A percentile compares a stretch with the other conserved stretches of the same genome.
These are phyloP conservation scores for Entomophthora muscae DNA, from an alignment of 371 early-diverging fungal genomes.

Conservation along the genomic window DNA sequence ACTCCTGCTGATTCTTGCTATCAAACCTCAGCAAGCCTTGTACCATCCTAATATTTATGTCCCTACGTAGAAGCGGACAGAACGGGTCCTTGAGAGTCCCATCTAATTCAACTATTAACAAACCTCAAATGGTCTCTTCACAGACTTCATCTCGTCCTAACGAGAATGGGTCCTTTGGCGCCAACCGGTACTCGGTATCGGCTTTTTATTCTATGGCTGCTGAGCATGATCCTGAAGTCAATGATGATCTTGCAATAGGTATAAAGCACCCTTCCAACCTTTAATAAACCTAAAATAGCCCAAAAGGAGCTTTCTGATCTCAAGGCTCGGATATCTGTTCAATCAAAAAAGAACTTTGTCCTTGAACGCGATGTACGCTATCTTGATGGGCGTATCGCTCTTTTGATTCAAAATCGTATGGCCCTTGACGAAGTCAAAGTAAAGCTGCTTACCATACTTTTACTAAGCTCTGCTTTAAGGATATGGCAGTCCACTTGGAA, in stretches of 20 bases:
- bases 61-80: neutral
- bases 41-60: too few species aligned
- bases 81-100: neutral
- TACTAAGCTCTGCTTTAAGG: conserved; percentile 19
- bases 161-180: conserved; percentile 16
- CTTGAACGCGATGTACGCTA: conserved; percentile 87
- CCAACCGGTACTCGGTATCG: conserved; percentile 63
- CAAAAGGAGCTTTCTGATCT: conserved; percentile 72
- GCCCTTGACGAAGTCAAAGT: conserved; percentile 56
- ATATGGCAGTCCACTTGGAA: conserved; percentile 53
- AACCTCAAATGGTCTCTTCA: neutral
- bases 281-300: conserved; percentile 24
- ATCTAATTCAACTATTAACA: neutral
- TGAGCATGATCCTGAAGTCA: conserved; percentile 81
- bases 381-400: conserved; percentile 80
- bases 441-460: conserved; percentile 8
- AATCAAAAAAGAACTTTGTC: conserved; percentile 78
- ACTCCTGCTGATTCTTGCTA: too few species aligned
- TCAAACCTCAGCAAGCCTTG: too few species aligned
- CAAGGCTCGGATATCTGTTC: conserved; percentile 73
- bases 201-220: conserved; percentile 87
- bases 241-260: conserved; percentile 77
- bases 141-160: neutral
- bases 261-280: too few species aligned
- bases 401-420: conserved; percentile 87